These are phyloP conservation scores for Spathaspora girioi DNA, from an alignment of 805 yeast species.

Conservation along the genomic window DNA sequence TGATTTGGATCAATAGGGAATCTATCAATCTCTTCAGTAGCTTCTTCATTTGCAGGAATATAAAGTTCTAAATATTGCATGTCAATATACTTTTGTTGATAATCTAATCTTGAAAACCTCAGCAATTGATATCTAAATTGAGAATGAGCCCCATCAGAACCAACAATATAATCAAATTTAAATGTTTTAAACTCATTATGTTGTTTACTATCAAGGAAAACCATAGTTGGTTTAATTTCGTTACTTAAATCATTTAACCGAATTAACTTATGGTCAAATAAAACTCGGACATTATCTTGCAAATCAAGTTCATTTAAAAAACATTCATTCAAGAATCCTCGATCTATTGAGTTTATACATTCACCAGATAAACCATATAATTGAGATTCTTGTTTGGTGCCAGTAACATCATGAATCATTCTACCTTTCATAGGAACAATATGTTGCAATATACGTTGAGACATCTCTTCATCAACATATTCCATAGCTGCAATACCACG, in stretches of 20 bases:
- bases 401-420: conserved; percentile 75
- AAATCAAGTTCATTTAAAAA: conserved; percentile 60
- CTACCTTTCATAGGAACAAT: conserved; percentile 86
- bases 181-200: conserved; percentile 15
- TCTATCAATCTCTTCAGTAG: conserved; percentile 17
- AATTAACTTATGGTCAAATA: conserved; percentile 56
- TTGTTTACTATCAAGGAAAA: conserved; percentile 16
- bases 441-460: conserved; percentile 49
- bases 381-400: conserved; percentile 59
- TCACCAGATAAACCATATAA: conserved; percentile 79
- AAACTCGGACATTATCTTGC: conserved; percentile 34
- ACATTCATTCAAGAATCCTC: conserved; percentile 62
- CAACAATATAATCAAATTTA: conserved; percentile 61
- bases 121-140: conserved; percentile 67
- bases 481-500: conserved; percentile 74
- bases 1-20: conserved; percentile 68
- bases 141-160: conserved; percentile 86
- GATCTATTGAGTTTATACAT: conserved; percentile 79
- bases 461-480: conserved; percentile 57
- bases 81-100: conserved; percentile 73
- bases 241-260: conserved; percentile 27
- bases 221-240: conserved; percentile 17
- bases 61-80: conserved; percentile 78
- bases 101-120: conserved; percentile 64
- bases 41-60: conserved; percentile 54